Percentiles rank a stretch among this genome's conserved stretches.
Conservation (phyloP, 2,329 filamentous ascomycete genomes). For the Trichoderma sp. region DNA sequence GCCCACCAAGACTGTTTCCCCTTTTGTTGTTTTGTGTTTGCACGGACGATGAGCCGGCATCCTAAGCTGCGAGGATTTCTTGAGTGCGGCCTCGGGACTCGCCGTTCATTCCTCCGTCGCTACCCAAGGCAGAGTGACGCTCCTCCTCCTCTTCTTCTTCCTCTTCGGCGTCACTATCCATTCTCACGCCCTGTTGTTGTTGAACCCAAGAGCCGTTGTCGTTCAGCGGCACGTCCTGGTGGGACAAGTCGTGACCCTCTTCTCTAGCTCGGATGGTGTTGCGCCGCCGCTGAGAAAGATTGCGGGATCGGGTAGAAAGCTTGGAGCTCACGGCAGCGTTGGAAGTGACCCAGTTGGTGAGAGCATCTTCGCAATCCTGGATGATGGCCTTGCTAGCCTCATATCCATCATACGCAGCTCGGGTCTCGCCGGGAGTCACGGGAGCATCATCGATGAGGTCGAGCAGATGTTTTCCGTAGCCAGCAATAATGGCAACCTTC, state of each 20-base stretch:
- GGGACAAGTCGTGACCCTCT: slow-evolving; percentile 76
- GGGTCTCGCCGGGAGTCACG: slow-evolving; percentile 95
- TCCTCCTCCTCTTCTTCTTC: slow-evolving; percentile 56
- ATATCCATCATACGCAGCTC: slow-evolving; percentile 94
- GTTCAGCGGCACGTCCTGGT: slow-evolving; percentile 77
- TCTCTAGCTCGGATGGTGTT: slow-evolving; percentile 68
- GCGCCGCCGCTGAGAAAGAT: slow-evolving; percentile 80
- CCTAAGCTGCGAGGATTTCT: slow-evolving; percentile 43
- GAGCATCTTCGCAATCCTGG: slow-evolving; percentile 95
- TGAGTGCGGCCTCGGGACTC: slow-evolving; percentile 59
- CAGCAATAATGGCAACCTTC: slow-evolving; percentile 96
- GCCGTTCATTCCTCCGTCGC: slow-evolving; percentile 54
- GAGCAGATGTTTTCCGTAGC: slow-evolving; percentile 96
- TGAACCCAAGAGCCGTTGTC: slow-evolving; percentile 85
- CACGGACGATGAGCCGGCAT: neutral
- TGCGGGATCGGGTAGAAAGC: slow-evolving; percentile 84
- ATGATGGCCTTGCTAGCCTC: slow-evolving; percentile 99
- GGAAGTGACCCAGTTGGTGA: slow-evolving; percentile 94
- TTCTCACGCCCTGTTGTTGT: slow-evolving; percentile 63
- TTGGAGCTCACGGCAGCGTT: slow-evolving; percentile 87
- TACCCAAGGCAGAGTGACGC: slow-evolving; percentile 52
- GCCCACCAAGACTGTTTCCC: slow-evolving; percentile 5
- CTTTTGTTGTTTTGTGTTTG: slow-evolving; percentile 14
- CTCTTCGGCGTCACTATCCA: slow-evolving; percentile 65
- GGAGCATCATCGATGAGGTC: slow-evolving; percentile 96